Evolutionary conservation across 495 filamentous ascomycete species (phyloP), one percentile per base, ranked within the genome.

Genomic region (Hypoxylon lienhwacheense): DNA sequence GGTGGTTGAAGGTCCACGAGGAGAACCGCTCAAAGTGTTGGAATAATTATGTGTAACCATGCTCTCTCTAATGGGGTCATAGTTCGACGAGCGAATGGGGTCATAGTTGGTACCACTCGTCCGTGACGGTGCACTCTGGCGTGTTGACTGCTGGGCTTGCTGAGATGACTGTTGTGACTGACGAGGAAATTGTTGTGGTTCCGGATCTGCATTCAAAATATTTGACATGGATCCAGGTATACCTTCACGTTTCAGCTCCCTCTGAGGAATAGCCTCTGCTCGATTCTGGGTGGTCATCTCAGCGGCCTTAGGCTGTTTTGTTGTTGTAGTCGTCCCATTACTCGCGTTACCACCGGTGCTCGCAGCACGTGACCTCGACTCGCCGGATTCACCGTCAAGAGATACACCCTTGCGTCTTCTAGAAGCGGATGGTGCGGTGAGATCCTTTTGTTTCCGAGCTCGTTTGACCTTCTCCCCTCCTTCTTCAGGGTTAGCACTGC

Each of bases 71-170:
- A 81, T 73, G 17, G 77, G 66, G 68, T 86, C 82, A 61, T 85
- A 83, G 47, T 84, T 80, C 53, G 79, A 87, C 5, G 83, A 87
- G 34, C 91, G 81, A 61, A 96, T 86, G 1, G 91, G 91, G 69
- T 96, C 91, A 64, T 90, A 96, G 57, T 86, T 87, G 59, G 88
- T 88, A 34, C 89, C 85, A 61, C 86, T 89, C 0, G 85, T 77
- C 2, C 78, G 71, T 17, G 75, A 73, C 10, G 77, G 70, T 12
- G 71, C 65, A 19, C 66, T 70, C 16, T 73, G 68, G 4, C 67
- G 70, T 8, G 66, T 22, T 15, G 58, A 60, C 7, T 64, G 63
- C 42, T 64, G 66, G 29, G 53, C 60, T 36, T 64, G 67, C 32
- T 50, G 56, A 4, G 63, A 42, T 12, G 41, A 39, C n/a, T 61